Conservation (phyloP, 257 asterid genomes). For the Leonotis leonurus region DNA sequence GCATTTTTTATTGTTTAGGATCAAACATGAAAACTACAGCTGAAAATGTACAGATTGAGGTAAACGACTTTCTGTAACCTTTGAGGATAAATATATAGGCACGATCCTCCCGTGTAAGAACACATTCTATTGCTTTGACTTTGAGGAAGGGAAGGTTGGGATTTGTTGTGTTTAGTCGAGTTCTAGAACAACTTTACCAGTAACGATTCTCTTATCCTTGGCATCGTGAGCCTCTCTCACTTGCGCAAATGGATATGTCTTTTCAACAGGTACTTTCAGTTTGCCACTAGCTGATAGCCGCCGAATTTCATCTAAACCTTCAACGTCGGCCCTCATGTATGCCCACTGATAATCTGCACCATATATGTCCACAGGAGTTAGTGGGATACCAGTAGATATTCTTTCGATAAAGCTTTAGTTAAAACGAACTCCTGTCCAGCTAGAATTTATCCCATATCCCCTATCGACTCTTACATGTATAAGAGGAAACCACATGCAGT, state of each 20-base stretch:
- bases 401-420: too few relatives aligned
- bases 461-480: too few relatives aligned
- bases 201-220: conserved; percentile 57
- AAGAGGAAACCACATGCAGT: too few relatives aligned
- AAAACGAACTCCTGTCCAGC: too few relatives aligned
- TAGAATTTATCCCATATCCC: too few relatives aligned
- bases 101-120: too few relatives aligned
- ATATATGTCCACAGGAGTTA: not conserved
- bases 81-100: too few relatives aligned
- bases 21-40: not conserved
- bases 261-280: conserved; percentile 78
- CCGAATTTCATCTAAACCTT: conserved; percentile 77
- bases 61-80: not conserved
- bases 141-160: too few relatives aligned
- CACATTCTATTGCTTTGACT: conserved; percentile 7
- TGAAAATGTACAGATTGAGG: conserved; percentile 13
- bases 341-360: conserved; percentile 82
- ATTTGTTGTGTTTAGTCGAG: conserved; percentile 44
- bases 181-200: conserved; percentile 84
- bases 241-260: conserved; percentile 53
- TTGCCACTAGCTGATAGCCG: conserved; percentile 59
- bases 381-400: not conserved
- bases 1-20: not conserved
- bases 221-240: conserved; percentile 82
- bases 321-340: conserved; percentile 90